phyloP scores from a whole-genome alignment of 305 asterid species.

The Lippia alba region DNA sequence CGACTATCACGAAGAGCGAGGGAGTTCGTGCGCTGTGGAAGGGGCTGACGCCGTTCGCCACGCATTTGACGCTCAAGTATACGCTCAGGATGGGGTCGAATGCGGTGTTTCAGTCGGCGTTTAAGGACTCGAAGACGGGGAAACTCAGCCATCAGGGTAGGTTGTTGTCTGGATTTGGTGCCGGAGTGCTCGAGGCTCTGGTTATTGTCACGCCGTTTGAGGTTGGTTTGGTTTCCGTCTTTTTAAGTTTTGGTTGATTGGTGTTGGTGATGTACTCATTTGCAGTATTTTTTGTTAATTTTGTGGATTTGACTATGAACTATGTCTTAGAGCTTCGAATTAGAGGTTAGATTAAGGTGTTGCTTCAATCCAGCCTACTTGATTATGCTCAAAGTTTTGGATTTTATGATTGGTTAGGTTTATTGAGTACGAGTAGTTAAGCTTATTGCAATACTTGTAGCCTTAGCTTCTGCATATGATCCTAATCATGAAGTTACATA shows the following conservation, averaged over 20 bases:
- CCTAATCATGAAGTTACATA: constrained; percentile 19
- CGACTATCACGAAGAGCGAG: constrained; percentile 62
- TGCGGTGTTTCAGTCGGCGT: constrained; percentile 81
- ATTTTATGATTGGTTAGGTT: neutral
- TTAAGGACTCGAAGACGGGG: constrained; percentile 83
- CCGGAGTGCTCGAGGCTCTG: constrained; percentile 97
- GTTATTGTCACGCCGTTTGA: constrained; percentile 94
- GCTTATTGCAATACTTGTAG: neutral
- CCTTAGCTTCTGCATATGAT: neutral
- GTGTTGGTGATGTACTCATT: neutral
- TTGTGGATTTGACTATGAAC: neutral
- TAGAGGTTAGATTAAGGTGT: neutral
- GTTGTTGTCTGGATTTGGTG: constrained; percentile 86
- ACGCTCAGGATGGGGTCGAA: constrained; percentile 97
- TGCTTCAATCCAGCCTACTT: neutral
- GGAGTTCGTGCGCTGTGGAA: constrained; percentile 94
- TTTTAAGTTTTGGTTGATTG: neutral
- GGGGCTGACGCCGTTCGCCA: constrained; percentile 93
- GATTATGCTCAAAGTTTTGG: constrained; percentile 16
- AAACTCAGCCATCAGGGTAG: constrained; percentile 74
- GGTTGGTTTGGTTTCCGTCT: constrained; percentile 46
- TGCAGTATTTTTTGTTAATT: neutral
- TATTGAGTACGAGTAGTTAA: neutral
- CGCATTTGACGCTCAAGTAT: constrained; percentile 92
- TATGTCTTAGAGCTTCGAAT: constrained; percentile 11